These are phyloP conservation scores for Lepidium sativum DNA, from an alignment of 345 rosid species.

Conservation along the genomic window DNA sequence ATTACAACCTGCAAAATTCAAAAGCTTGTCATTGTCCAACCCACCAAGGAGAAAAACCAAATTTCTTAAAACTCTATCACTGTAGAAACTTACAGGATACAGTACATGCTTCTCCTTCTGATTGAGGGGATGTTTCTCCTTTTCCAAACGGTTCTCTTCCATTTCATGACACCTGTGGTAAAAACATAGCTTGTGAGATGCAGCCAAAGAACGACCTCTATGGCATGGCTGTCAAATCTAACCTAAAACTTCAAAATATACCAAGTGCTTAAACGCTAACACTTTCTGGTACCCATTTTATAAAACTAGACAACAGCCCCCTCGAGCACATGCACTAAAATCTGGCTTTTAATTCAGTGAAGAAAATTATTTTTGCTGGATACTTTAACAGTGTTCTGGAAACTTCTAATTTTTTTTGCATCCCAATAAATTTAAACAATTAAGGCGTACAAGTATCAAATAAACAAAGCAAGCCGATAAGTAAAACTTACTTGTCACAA, in stretches of 20 bases:
- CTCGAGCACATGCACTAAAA: not conserved
- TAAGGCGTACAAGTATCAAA: not conserved
- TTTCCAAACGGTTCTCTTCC: slow-evolving; percentile 74
- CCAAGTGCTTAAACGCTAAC: not conserved
- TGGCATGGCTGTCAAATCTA: not conserved
- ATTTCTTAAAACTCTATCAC: not conserved
- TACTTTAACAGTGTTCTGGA: not conserved
- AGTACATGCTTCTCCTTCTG: slow-evolving; percentile 73
- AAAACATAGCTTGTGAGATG: slow-evolving; percentile 18
- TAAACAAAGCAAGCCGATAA: not conserved
- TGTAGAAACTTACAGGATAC: slow-evolving; percentile 50
- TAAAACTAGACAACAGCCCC: not conserved
- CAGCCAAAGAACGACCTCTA: not conserved
- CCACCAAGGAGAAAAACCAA: slow-evolving; percentile 3
- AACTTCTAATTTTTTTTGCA: no score
- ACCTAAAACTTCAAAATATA: not conserved
- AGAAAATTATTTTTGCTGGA: not conserved
- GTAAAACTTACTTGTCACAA: slow-evolving; percentile 69
- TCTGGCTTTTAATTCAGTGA: not conserved
- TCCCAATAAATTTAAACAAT: not conserved
- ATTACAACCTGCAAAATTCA: slow-evolving; percentile 52
- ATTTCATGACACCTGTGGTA: slow-evolving; percentile 66
- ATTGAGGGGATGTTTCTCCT: slow-evolving; percentile 78
- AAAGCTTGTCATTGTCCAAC: slow-evolving; percentile 15
- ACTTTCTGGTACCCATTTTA: not conserved